A percentile compares a stretch with the other conserved stretches of the same genome.
Evolutionary conservation across 345 rosid genomes (phyloP).

Genomic region (Litchi chinensis): DNA sequence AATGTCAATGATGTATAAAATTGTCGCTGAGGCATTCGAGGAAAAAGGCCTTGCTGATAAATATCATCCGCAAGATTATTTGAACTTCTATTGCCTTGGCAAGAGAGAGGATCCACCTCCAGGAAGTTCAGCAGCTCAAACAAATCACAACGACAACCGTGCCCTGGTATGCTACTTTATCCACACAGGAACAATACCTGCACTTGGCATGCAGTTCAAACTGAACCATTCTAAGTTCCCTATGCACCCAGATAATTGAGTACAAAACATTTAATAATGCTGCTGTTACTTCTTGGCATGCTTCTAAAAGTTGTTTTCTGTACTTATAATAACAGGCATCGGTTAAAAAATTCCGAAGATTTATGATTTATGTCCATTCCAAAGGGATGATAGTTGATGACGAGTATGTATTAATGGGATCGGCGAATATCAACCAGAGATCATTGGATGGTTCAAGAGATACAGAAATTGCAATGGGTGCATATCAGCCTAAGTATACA

Average conservation of each 20-base stretch:
- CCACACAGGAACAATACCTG: not conserved
- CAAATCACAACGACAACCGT: slow-evolving; percentile 41
- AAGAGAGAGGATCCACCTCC: slow-evolving; percentile 47
- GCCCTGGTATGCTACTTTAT: slow-evolving; percentile 37
- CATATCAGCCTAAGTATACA: slow-evolving; percentile 63
- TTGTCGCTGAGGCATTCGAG: slow-evolving; percentile 50
- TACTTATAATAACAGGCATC: slow-evolving; percentile 36
- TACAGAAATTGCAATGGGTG: slow-evolving; percentile 76
- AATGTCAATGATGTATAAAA: slow-evolving; percentile 68
- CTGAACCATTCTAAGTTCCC: no score
- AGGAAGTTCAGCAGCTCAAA: slow-evolving; percentile 11
- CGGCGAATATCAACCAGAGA: slow-evolving; percentile 79
- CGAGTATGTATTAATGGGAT: slow-evolving; percentile 67
- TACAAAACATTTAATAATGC: not conserved
- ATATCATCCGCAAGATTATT: slow-evolving; percentile 56
- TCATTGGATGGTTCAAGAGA: slow-evolving; percentile 81
- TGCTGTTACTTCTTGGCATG: not conserved
- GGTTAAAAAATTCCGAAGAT: slow-evolving; percentile 47
- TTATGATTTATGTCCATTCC: slow-evolving; percentile 77
- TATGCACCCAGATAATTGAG: no score
- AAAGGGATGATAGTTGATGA: slow-evolving; percentile 81
- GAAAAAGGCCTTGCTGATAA: slow-evolving; percentile 43
- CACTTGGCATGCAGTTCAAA: no score
- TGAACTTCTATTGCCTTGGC: slow-evolving; percentile 77
- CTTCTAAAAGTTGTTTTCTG: not conserved